Evolutionary conservation across 192 early-diverging fungal species (phyloP), one percentile per base, ranked within the genome.

Genomic region (Podila clonocystis): DNA sequence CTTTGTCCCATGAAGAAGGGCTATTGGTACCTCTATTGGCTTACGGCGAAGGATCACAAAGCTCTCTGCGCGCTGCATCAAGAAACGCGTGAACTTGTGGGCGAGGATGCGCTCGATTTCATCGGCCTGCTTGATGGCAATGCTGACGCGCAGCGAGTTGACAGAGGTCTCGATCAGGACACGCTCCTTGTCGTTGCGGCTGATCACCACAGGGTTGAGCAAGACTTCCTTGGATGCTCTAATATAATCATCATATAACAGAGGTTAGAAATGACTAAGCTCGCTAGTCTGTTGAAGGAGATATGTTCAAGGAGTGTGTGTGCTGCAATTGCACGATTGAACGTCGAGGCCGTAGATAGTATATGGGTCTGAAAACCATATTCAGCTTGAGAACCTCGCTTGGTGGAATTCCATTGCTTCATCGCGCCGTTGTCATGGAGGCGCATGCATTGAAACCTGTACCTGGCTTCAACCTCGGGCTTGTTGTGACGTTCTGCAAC

Each of bases 401-500:
- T 24, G 52, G 52, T 24, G 22, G 41, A 45, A 45, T 17, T 45
- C 41, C 41, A 45, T 45, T 13, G 41, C 41, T 45, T 45, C 41
- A 45, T 45, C 41, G 41, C 41, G 4, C 15, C 41, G 11, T 13
- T 45, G 3, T 45, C 38, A 45, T 45, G 15, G 2, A 8, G 13
- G 22, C 41, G 13, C n/a, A 52, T 57, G 31, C 19, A 57, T 11
- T 62, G 59, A 45, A 45, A 45, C 13, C 13, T 45, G 12, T 88
- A 94, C 94, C 89, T 84, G 13, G 94, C 95, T 82, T 99, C 97
- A 24, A 99, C 91, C 85, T 99, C 97, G 60, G 97, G 97, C 82
- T 96, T 97, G 82, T 99, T 99, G 91, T 99, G 97, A 71, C 97
- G 88, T 75, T 99, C 97, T 28, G 96, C 97, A 15, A 96, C 92